phyloP scores from a whole-genome alignment of 1,284 basidiomycete genomes.

The Trichosporon sp. region DNA sequence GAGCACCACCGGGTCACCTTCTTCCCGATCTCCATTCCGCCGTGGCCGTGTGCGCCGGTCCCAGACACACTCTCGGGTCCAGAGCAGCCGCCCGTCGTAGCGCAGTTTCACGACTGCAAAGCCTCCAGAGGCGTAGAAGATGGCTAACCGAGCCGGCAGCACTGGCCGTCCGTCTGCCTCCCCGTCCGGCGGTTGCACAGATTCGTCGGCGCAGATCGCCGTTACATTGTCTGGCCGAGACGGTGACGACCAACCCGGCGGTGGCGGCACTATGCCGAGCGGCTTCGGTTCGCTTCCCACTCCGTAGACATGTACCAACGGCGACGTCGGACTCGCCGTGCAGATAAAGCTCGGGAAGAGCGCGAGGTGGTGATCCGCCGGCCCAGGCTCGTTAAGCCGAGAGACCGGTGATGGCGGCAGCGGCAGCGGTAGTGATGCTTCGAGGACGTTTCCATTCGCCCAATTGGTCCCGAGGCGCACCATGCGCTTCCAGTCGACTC shows the following conservation, averaged over 20 bases:
- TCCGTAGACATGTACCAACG: slow-evolving; percentile 40
- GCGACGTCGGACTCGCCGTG: slow-evolving; percentile 37
- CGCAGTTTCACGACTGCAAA: slow-evolving; percentile 37
- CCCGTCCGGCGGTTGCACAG: slow-evolving; percentile 13
- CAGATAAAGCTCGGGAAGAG: slow-evolving; percentile 46
- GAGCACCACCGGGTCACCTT: slow-evolving; percentile 39
- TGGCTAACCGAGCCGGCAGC: slow-evolving; percentile 35
- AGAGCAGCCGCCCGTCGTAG: slow-evolving; percentile 6
- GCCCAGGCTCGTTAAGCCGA: neutral
- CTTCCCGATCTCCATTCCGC: slow-evolving; percentile 2
- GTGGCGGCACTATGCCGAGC: slow-evolving; percentile 45
- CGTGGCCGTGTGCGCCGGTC: neutral
- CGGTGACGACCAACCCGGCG: slow-evolving; percentile 46
- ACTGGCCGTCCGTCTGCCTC: neutral
- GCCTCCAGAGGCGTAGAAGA: slow-evolving; percentile 46
- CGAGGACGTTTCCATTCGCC: slow-evolving; percentile 43
- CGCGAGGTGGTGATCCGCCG: slow-evolving; percentile 33
- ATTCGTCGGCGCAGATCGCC: slow-evolving; percentile 40
- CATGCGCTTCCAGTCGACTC: slow-evolving; percentile 48
- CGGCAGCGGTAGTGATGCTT: slow-evolving; percentile 32
- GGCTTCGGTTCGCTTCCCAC: slow-evolving; percentile 17
- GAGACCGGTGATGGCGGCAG: slow-evolving; percentile 26
- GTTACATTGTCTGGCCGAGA: slow-evolving; percentile 42
- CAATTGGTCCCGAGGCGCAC: slow-evolving; percentile 45
- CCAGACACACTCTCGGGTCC: slow-evolving; percentile 33